Conservation (phyloP, 306 rosid species). For the Cicer arietinum region DNA sequence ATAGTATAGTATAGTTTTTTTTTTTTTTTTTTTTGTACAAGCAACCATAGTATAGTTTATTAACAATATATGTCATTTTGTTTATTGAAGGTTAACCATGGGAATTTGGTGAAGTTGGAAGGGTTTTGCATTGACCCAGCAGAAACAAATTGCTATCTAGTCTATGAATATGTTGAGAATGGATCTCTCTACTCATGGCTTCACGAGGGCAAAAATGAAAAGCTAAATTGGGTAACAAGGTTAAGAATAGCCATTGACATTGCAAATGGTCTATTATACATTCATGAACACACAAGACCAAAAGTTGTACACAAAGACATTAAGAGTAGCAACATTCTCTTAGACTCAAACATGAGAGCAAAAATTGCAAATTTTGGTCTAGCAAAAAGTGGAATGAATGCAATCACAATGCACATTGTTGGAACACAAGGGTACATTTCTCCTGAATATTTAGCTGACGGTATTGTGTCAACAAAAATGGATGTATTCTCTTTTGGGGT, state of each 20-base stretch:
- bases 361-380: constrained; percentile 93
- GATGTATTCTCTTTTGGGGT: constrained; percentile 93
- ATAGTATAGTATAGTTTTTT: too few relatives aligned
- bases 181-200: constrained; percentile 85
- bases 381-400: constrained; percentile 87
- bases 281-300: constrained; percentile 97
- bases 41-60: background rate
- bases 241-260: constrained; percentile 74
- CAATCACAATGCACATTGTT: constrained; percentile 95
- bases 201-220: constrained; percentile 53
- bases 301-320: constrained; percentile 94
- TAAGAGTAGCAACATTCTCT: constrained; percentile 87
- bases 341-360: constrained; percentile 83
- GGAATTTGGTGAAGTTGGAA: constrained; percentile 89
- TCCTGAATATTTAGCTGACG: constrained; percentile 84
- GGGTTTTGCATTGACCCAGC: constrained; percentile 87
- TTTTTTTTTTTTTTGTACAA: too few relatives aligned
- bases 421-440: constrained; percentile 97
- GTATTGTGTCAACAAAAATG: constrained; percentile 86
- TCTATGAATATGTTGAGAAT: constrained; percentile 82
- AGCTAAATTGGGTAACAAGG: constrained; percentile 73
- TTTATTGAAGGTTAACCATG: constrained; percentile 86
- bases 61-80: constrained; percentile 32
- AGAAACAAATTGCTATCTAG: constrained; percentile 75
- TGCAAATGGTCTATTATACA: constrained; percentile 89